Conservation (phyloP, 139 green algal species). For the Chlorella sp. region DNA sequence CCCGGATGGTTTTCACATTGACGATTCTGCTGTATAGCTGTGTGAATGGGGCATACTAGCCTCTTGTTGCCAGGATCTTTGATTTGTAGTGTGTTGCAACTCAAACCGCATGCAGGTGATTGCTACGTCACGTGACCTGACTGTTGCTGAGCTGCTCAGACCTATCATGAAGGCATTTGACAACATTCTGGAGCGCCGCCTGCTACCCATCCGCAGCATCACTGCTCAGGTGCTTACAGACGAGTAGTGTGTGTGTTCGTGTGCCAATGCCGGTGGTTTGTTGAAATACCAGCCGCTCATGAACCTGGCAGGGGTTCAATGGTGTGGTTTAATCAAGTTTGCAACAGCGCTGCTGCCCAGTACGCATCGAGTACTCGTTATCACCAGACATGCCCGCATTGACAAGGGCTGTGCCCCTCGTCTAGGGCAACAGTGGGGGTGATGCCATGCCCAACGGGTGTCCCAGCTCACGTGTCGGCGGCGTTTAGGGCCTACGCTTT, state of each 20-base stretch:
- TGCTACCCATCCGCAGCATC: constrained; percentile 68
- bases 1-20: constrained; percentile 43
- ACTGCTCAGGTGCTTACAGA: constrained; percentile 50
- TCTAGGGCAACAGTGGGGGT: too few relatives aligned
- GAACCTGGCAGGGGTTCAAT: too few relatives aligned
- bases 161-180: constrained; percentile 42
- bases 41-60: not conserved
- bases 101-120: not conserved
- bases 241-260: too few relatives aligned
- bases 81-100: not conserved
- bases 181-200: constrained; percentile 52
- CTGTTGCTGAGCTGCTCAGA: constrained; percentile 29
- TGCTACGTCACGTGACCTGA: not conserved
- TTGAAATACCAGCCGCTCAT: too few relatives aligned
- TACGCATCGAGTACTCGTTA: too few relatives aligned
- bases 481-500: not conserved
- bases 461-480: too few relatives aligned
- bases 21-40: not conserved
- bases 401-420: too few relatives aligned
- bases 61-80: not conserved
- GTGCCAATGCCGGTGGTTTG: too few relatives aligned
- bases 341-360: too few relatives aligned
- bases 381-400: too few relatives aligned
- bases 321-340: too few relatives aligned
- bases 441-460: too few relatives aligned